phyloP scores from a whole-genome alignment of 2,329 filamentous ascomycete species.

The Ceratocystis lukuohia region DNA sequence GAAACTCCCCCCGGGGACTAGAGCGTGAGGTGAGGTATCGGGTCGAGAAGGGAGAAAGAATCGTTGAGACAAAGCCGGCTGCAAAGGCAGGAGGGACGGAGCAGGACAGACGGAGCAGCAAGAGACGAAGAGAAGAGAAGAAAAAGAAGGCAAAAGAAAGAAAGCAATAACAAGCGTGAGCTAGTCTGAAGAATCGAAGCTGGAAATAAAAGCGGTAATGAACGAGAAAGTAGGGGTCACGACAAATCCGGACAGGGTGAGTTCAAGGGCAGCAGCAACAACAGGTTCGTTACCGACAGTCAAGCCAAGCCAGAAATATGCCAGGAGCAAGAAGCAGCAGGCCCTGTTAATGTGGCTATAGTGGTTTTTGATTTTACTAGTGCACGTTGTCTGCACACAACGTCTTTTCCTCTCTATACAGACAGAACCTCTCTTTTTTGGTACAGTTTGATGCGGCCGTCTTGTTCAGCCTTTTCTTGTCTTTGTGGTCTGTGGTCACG shows the following conservation, averaged over 20 bases:
- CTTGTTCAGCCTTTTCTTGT: constrained; percentile 13
- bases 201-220: constrained; percentile 13
- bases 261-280: background rate
- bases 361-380: background rate
- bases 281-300: background rate
- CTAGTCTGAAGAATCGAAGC: constrained; percentile 11
- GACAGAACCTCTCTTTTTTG: background rate
- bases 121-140: constrained; percentile 3
- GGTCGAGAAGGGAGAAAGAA: constrained; percentile 4
- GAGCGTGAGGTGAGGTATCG: constrained; percentile 3
- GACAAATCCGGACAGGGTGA: background rate
- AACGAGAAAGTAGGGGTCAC: constrained; percentile 9
- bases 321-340: no score
- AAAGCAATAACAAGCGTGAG: background rate
- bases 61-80: background rate
- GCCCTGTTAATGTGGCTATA: background rate
- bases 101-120: background rate
- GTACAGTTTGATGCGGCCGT: background rate
- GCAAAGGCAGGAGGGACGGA: background rate
- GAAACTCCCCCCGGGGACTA: background rate
- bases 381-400: background rate
- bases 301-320: no score
- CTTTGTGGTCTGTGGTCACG: constrained; percentile 4
- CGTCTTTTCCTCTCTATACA: background rate
- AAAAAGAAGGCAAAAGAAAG: constrained; percentile 12